Evolutionary conservation across 129 eudicot genomes (phyloP).

Genomic region (Centaurea solstitialis): DNA sequence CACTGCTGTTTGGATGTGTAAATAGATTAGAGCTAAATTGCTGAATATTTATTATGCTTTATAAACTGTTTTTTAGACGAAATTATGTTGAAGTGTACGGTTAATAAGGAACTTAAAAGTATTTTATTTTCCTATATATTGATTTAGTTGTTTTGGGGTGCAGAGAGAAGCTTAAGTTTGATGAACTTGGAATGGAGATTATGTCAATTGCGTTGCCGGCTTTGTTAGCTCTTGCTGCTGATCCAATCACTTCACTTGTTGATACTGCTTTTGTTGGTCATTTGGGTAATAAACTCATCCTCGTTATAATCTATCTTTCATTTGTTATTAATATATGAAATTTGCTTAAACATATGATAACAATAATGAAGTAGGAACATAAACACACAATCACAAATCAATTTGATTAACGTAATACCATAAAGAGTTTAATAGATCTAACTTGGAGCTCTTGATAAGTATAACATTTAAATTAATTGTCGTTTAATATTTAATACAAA

Average conservation of each 20-base stretch:
- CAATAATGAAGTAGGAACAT: too few species aligned
- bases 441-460: too few species aligned
- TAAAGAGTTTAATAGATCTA: too few species aligned
- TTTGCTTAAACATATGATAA: too few species aligned
- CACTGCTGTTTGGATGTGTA: not conserved
- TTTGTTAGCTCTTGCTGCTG: constrained; percentile 91
- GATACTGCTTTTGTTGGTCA: constrained; percentile 94
- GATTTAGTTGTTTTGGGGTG: constrained; percentile 18
- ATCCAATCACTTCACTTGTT: constrained; percentile 82
- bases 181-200: constrained; percentile 75
- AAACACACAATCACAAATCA: too few species aligned
- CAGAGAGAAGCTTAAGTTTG: constrained; percentile 60
- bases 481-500: too few species aligned
- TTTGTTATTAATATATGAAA: too few species aligned
- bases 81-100: not conserved
- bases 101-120: not conserved
- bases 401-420: too few species aligned
- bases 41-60: not conserved
- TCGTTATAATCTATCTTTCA: not conserved
- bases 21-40: too few species aligned
- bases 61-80: not conserved
- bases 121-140: too few species aligned
- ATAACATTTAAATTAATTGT: too few species aligned
- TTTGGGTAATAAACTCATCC: constrained; percentile 54
- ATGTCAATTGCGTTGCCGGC: constrained; percentile 91